Percentiles rank a stretch among this genome's conserved stretches.
These are phyloP conservation scores for Hypoxylon sp. DNA, from an alignment of 2,329 filamentous ascomycete genomes.

Conservation along the genomic window DNA sequence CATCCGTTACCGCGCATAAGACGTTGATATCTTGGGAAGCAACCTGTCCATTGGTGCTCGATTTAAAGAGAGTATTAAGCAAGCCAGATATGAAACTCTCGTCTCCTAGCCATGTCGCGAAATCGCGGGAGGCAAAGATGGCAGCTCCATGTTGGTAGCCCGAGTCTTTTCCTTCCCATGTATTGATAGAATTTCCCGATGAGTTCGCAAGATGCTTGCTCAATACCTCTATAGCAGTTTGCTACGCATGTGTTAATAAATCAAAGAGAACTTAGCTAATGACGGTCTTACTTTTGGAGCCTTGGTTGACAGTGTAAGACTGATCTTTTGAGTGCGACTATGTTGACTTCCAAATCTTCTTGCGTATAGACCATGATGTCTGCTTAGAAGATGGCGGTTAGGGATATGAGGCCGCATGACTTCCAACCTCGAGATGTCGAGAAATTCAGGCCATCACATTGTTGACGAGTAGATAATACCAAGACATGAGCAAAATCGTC, in stretches of 20 bases:
- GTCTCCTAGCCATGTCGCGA: slow-evolving; percentile 65
- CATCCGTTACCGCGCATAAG: slow-evolving; percentile 70
- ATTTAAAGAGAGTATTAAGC: slow-evolving; percentile 48
- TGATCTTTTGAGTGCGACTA: slow-evolving; percentile 40
- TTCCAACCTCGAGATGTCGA: slow-evolving; percentile 10
- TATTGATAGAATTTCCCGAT: slow-evolving; percentile 8
- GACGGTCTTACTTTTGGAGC: slow-evolving; percentile 44
- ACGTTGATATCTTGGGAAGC: slow-evolving; percentile 59
- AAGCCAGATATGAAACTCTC: slow-evolving; percentile 58
- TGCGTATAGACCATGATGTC: slow-evolving; percentile 6
- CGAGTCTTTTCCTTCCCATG: background rate
- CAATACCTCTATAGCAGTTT: slow-evolving; percentile 31
- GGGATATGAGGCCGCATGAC: slow-evolving; percentile 46
- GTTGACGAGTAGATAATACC: slow-evolving; percentile 8
- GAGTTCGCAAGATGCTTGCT: slow-evolving; percentile 24
- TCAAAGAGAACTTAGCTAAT: background rate
- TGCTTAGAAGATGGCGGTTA: slow-evolving; percentile 22
- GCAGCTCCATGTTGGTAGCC: slow-evolving; percentile 59
- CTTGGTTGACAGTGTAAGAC: slow-evolving; percentile 43
- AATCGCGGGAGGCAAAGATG: slow-evolving; percentile 65
- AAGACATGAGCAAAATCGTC: background rate
- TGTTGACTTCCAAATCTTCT: slow-evolving; percentile 32
- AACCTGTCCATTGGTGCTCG: slow-evolving; percentile 1
- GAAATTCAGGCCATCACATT: slow-evolving; percentile 7
- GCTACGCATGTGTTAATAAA: slow-evolving; percentile 35